A percentile compares a stretch with the other conserved stretches of the same genome.
Evolutionary conservation across 352 stramenopile species (phyloP).

Genomic region (Phytophthora tubulina): DNA sequence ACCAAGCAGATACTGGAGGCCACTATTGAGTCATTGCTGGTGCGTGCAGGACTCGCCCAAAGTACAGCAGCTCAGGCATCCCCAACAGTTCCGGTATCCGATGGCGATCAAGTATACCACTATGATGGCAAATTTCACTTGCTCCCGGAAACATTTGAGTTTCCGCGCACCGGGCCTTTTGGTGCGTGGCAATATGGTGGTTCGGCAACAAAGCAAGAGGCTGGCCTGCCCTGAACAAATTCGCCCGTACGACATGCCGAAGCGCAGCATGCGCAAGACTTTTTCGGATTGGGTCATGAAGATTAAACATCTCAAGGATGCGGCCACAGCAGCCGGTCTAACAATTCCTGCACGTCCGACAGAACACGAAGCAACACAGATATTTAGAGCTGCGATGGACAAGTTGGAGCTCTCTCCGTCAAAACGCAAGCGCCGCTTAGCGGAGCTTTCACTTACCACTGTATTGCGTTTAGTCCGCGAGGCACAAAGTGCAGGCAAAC

Average conservation of each 20-base stretch:
- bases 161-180: slow-evolving; percentile 15
- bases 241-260: slow-evolving; percentile 10
- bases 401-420: slow-evolving; percentile 1
- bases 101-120: background rate
- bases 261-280: slow-evolving; percentile 7
- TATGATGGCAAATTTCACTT: slow-evolving; percentile 26
- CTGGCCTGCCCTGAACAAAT: slow-evolving; percentile 14
- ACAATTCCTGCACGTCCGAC: background rate
- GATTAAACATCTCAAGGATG: slow-evolving; percentile 12
- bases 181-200: slow-evolving; percentile 22
- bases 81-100: background rate
- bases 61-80: background rate
- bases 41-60: background rate
- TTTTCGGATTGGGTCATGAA: slow-evolving; percentile 16
- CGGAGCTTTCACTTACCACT: slow-evolving; percentile 3
- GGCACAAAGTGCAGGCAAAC: background rate
- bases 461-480: background rate
- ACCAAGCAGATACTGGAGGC: slow-evolving; percentile 12
- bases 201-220: slow-evolving; percentile 19
- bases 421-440: background rate
- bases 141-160: slow-evolving; percentile 18
- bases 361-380: background rate
- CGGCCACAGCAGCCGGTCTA: background rate
- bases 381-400: background rate
- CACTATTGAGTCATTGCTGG: slow-evolving; percentile 4